Base-by-base conservation (phyloP, 306 rosid genomes). In the Fragaria ananassa region DNA sequence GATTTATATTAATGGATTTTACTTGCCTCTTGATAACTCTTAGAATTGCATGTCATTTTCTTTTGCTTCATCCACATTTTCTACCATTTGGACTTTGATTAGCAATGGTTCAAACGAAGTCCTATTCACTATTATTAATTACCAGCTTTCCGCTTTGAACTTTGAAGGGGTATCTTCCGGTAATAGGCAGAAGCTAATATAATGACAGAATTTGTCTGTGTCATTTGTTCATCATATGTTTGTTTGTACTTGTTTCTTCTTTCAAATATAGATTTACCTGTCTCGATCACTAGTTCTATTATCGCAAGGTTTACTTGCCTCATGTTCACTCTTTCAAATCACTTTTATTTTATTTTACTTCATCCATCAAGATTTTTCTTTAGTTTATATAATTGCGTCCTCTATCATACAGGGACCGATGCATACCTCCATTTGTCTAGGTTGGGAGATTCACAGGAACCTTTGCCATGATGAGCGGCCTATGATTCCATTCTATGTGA, bases 381-480 rank as follows among this genome's bases (percentile, higher is more conserved):
- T 41, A 19, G 0, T 31, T 19, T 25, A 31, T n/a, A 37, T 2
- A 34, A 68, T 65, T 23, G 35, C 57, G 10, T 21, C 62, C 19
- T 67, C 72, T 64, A n/a, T 78, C 73, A 61, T 41, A 35, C 87
- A 93, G 98, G 97, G 37, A 93, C 97, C 6, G 97, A 93, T 83
- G 98, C 97, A 49, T 93, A 89, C 84, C 98, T 93, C 62, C 98
- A 91, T 78, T 74, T 93, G 74, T 93, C 98, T 60, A 97, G 97
- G 70, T 78, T 91, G 82, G 97, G 97, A 82, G 96, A 91, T 87
- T 93, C 97, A 27, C 92, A 93, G 78, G 97, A 93, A 58, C 97
- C 98, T 53, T 75, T 93, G 82, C 85, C 96, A 18, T 93, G 85
- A 89, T 44, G 70, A 9, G 9, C 31, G 11, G 45, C 39, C 18